Conservation (phyloP, 1,284 basidiomycete species). For the Vanrija sp. region DNA sequence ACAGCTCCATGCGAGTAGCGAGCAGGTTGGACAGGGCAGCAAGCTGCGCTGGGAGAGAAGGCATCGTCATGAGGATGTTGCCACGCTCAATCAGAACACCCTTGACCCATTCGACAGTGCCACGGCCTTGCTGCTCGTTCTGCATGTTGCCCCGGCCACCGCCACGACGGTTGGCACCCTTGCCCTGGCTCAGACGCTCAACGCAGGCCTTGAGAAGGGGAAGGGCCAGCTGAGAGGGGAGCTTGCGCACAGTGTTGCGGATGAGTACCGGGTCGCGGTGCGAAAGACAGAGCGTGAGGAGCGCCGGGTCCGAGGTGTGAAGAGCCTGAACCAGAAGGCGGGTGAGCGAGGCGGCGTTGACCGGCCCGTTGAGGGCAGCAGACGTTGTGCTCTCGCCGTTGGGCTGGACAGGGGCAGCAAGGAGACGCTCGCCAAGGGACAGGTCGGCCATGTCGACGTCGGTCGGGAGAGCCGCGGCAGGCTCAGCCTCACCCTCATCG, state of each 20-base stretch:
- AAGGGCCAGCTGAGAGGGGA: slow-evolving; percentile 86
- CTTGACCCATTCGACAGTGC: slow-evolving; percentile 83
- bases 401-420: slow-evolving; percentile 55
- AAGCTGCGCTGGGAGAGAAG: slow-evolving; percentile 56
- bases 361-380: slow-evolving; percentile 46
- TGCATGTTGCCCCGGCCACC: slow-evolving; percentile 72
- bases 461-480: slow-evolving; percentile 52
- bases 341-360: slow-evolving; percentile 83
- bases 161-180: slow-evolving; percentile 57
- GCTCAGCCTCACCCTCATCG: slow-evolving; percentile 36
- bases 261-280: slow-evolving; percentile 81
- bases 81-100: slow-evolving; percentile 83
- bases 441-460: slow-evolving; percentile 83
- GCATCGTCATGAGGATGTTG: slow-evolving; percentile 80
- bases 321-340: slow-evolving; percentile 93
- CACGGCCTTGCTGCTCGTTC: slow-evolving; percentile 77
- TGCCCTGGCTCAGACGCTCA: slow-evolving; percentile 80
- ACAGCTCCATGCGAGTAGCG: slow-evolving; percentile 71
- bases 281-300: slow-evolving; percentile 80
- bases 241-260: slow-evolving; percentile 77
- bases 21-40: slow-evolving; percentile 80
- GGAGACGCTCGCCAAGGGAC: slow-evolving; percentile 79
- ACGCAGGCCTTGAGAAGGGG: slow-evolving; percentile 85
- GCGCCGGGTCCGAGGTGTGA: slow-evolving; percentile 84
- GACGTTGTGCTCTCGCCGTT: slow-evolving; percentile 49